phyloP scores from a whole-genome alignment of 2,329 filamentous ascomycete species.

The Metarhizium album region DNA sequence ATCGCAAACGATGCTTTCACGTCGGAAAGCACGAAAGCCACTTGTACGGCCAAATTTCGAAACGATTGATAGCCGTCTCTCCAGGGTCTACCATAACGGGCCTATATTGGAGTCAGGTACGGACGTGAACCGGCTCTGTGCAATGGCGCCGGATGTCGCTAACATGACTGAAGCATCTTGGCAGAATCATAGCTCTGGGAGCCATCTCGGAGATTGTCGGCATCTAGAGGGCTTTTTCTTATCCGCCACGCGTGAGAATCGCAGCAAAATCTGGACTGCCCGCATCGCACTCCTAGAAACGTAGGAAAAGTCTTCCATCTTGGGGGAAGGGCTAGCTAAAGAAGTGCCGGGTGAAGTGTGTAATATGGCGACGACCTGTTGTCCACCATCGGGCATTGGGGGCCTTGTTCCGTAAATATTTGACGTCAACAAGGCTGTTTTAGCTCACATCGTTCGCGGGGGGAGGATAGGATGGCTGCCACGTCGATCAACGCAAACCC shows the following conservation, averaged over 20 bases:
- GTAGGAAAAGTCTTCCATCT: no score
- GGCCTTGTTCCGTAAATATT: background rate
- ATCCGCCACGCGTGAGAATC: no score
- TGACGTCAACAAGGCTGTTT: no score
- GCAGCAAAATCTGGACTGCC: background rate
- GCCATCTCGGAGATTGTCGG: background rate
- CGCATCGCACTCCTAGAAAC: no score
- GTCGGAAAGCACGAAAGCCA: background rate
- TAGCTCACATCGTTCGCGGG: background rate
- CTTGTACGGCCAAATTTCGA: background rate
- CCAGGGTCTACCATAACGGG: background rate
- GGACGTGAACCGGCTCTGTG: background rate
- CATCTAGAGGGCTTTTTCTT: background rate
- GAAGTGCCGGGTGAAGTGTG: no score
- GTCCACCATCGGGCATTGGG: background rate
- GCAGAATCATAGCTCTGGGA: background rate
- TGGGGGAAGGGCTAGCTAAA: background rate
- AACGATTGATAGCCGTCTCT: background rate
- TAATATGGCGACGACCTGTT: no score
- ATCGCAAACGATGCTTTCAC: background rate
- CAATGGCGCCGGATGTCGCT: background rate
- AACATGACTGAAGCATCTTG: background rate
- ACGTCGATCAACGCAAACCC: background rate
- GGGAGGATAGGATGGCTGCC: background rate
- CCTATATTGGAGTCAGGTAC: background rate